Base-by-base conservation (phyloP, 2,329 filamentous ascomycete genomes). In the Colletotrichum spaethianum region DNA sequence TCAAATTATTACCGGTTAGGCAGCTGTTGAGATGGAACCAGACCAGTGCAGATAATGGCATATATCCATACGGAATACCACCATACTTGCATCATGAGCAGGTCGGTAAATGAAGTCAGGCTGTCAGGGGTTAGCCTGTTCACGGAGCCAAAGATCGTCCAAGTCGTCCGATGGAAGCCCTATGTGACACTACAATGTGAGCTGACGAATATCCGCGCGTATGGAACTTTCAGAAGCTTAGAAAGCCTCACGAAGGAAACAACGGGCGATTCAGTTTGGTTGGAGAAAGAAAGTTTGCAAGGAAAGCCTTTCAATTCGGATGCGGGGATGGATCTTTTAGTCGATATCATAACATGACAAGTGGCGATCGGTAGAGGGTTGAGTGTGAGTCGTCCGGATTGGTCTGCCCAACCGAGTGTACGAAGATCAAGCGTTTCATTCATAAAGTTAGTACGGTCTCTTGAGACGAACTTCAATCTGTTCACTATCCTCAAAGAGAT, bases 361-460 rank as follows among this genome's bases (percentile, higher is more conserved):
- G 52, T 38, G 31, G 16, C 52, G n/a, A 55, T 55, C 4, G 31
- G 9, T 31, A 11, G 52, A 11, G 18, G 33, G 18, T 36, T n/a
- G 18, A 28, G 28, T 12, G 52, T 55, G 48, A 44, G 52, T n/a
- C 26, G 11, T 42, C 26, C 40, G 3, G 16, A 53, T 40, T 26
- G 52, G 8, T 40, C 14, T 14, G 9, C 33, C 31, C 63, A n/a
- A 23, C 23, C 40, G 31, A 28, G 16, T 46, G 52, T 36, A 33
- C 40, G 50, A 60, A 50, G 14, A 57, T 40, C 60, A 48, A 64
- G 40, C 31, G 59, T 69, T 69, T 50, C 66, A 64, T 40, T 23
- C 26, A n/a, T 57, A 64, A 69, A 59, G 8, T 64, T 33, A 56
- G 64, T 36, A 59, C 64, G 20, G 59, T 65, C 9, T 57, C 52